Percentiles rank a stretch among this genome's conserved stretches.
These are phyloP conservation scores for Ceraceosorus guamensis DNA, from an alignment of 1,284 basidiomycete genomes.

Conservation along the genomic window DNA sequence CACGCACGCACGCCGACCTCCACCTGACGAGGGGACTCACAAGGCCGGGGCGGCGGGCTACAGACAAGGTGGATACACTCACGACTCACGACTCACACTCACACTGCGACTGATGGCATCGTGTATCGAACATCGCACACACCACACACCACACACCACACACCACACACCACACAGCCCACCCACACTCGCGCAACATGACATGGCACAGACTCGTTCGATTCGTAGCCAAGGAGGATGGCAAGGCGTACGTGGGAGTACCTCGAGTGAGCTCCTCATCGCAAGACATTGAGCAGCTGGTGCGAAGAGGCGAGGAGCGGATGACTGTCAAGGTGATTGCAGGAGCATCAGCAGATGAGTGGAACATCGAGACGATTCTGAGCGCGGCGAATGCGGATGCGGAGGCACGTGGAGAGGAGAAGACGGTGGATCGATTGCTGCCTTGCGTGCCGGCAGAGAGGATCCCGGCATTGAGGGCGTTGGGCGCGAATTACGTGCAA, in stretches of 20 bases:
- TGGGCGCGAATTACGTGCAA: constrained; percentile 17
- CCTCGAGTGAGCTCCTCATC: too few relatives aligned
- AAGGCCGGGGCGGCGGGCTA: too few relatives aligned
- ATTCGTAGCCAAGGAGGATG: constrained; percentile 33
- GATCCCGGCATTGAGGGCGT: constrained; percentile 3
- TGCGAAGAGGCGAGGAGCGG: constrained; percentile 22
- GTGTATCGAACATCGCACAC: too few relatives aligned
- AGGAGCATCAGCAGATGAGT: constrained; percentile 15
- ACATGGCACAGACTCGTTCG: constrained; percentile 34
- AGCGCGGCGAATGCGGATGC: neutral
- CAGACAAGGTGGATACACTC: too few relatives aligned
- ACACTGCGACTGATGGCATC: too few relatives aligned
- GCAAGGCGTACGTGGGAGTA: constrained; percentile 24
- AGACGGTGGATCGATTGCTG: constrained; percentile 23
- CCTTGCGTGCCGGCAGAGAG: constrained; percentile 14
- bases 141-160: too few relatives aligned
- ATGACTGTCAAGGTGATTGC: constrained; percentile 4
- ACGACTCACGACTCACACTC: too few relatives aligned
- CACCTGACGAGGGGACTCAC: too few relatives aligned
- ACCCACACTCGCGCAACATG: too few relatives aligned
- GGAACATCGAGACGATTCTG: constrained; percentile 4
- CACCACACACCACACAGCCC: constrained; percentile 15
- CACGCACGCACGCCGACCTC: too few relatives aligned
- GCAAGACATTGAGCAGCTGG: constrained; percentile 12
- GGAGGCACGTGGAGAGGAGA: constrained; percentile 2